Conservation (phyloP, 2,329 filamentous ascomycete genomes). For the Pseudogymnoascus sp. region DNA sequence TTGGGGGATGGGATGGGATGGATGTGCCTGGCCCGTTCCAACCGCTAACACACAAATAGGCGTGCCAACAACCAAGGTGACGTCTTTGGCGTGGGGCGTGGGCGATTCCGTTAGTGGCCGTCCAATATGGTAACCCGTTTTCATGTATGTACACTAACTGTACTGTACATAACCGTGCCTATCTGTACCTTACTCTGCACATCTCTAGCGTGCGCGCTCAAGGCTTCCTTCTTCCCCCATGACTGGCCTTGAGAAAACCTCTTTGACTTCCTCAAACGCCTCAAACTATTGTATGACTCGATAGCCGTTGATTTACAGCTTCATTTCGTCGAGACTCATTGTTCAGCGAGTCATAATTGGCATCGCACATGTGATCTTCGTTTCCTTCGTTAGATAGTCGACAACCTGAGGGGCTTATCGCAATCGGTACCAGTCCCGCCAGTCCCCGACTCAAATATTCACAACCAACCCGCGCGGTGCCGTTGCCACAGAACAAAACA, state of each 20-base stretch:
- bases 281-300: neutral
- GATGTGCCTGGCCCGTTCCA: slow-evolving; percentile 2
- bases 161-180: too few species aligned
- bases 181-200: neutral
- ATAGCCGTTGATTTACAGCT: neutral
- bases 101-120: neutral
- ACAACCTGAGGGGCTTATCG: slow-evolving; percentile 7
- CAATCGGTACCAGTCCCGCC: neutral
- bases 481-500: neutral
- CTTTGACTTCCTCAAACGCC: too few species aligned
- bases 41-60: neutral
- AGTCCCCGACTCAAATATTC: slow-evolving; percentile 4
- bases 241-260: neutral
- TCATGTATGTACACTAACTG: neutral
- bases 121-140: neutral
- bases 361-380: neutral
- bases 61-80: neutral
- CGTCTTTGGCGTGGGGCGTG: neutral
- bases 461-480: neutral
- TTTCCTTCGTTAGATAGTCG: neutral
- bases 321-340: neutral
- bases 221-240: neutral
- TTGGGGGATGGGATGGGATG: neutral
- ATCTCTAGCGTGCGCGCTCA: neutral
- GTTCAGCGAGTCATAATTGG: neutral